Evolutionary conservation across 345 rosid species (phyloP), one percentile per base, ranked within the genome.

Genomic region (Boechera divaricarpa): DNA sequence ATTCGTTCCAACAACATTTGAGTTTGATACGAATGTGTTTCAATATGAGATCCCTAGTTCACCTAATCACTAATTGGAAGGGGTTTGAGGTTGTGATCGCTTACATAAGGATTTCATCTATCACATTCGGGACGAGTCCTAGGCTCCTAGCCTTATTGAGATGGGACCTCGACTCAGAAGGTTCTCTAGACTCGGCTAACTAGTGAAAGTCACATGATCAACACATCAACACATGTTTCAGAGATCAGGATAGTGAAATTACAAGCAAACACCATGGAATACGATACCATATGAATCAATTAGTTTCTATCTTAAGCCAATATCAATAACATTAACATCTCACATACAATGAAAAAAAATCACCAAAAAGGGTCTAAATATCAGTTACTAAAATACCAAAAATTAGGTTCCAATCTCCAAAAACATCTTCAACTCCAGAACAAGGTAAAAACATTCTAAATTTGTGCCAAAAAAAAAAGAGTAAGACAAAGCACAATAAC

Each of bases 341-440:
- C 13, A 53, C 12, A 39, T 10, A 28, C 35, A 54, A 2, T 10
- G 15, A 10, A 29, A 52, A 39, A 41, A 11, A 36, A 36, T 21
- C 24, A 21, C 24, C 24, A 21, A 21, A 21, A 21, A 21, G 24
- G 24, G 1, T 21, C 24, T 21, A 21, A 21, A 21, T 21, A 21
- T 21, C 24, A 21, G 24, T 21, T 21, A 21, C 24, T 21, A 21
- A 21, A 21, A 21, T 21, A 21, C 24, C 24, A 21, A 21, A 21
- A 21, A 21, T 21, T 21, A 21, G 24, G 24, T 21, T 21, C 24
- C 24, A 36, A 0, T 42, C 47, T 3, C 15, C 47, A 42, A 63
- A 44, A 39, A 44, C 36, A 63, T 21, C 51, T 42, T 16, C 38
- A 63, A 28, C 18, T 62, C 32, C 16, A 49, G 45, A 49, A 66